Evolutionary conservation across 163 green algal species (phyloP).

Genomic region (Scenedesmus sp.): DNA sequence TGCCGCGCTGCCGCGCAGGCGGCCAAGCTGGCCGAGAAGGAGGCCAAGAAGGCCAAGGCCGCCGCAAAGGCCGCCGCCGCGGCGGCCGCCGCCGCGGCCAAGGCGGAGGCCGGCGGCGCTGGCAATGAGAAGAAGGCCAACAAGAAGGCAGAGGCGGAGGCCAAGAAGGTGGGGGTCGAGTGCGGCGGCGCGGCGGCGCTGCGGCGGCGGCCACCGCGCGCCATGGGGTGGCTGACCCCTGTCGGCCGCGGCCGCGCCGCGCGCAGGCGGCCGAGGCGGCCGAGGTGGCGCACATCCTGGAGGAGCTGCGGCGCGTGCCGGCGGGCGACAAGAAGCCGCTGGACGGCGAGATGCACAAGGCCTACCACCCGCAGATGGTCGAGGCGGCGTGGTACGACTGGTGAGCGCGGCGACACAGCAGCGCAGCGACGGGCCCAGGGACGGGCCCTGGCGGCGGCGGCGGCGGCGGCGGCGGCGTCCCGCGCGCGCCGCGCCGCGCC

Average conservation of each 20-base stretch:
- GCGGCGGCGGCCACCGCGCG: no score
- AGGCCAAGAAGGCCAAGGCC: conserved; percentile 76
- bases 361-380: conserved; percentile 89
- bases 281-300: conserved; percentile 70
- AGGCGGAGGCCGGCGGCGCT: conserved; percentile 1
- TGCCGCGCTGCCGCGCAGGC: conserved; percentile 49
- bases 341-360: conserved; percentile 80
- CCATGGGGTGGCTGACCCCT: background rate
- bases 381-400: conserved; percentile 65
- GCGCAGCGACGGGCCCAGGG: no score
- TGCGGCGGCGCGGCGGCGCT: background rate
- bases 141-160: conserved; percentile 84
- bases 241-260: background rate
- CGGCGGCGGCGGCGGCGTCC: no score
- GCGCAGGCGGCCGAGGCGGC: conserved; percentile 75
- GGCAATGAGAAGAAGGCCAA: conserved; percentile 77
- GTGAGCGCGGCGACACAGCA: conserved; percentile 11
- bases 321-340: conserved; percentile 90
- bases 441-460: no score
- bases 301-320: conserved; percentile 66
- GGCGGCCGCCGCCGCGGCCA: conserved; percentile 39
- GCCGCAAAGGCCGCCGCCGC: conserved; percentile 58
- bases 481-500: no score
- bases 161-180: conserved; percentile 76
- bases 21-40: conserved; percentile 87